Evolutionary conservation across 495 filamentous ascomycete species (phyloP), one percentile per base, ranked within the genome.

Genomic region (Annulohypoxylon maeteangense): DNA sequence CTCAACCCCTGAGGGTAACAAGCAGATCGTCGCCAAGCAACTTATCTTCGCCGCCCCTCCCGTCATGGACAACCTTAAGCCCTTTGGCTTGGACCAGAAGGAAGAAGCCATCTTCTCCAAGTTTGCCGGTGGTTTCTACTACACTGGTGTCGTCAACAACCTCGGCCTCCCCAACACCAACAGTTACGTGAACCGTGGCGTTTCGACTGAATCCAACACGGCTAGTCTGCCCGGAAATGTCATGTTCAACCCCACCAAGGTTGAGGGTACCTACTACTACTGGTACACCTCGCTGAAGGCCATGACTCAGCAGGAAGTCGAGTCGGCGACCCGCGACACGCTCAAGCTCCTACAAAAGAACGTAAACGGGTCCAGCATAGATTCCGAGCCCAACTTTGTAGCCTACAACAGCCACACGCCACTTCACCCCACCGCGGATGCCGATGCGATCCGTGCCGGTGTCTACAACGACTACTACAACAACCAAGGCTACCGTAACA

Each of bases 391-490:
- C 7, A 0, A 23, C 7, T 67, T 72, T 36, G 70, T 78, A 0
- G 76, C 69, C 5, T 82, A 79, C 29, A 62, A 75, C 22, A 70
- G 65, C 10, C 80, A 82, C 55, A 73, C 75, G 0, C 76, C 82
- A 3, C 77, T 81, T 62, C 71, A 78, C 48, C 72, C 75, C 4
- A 70, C 71, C 5, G 76, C 78, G 0, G 62, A 76, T 10, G 70
- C 78, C 3, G 77, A 75, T 11, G 81, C 65, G 4, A 65, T 68
- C 56, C 65, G 65, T 1, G 53, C 32, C 2, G 86, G 86, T 1
- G 87, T 88, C 42, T 89, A 89, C 55, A 64, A 77, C 27, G 65
- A 82, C n/a, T 50, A 86, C 32, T 78, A 84, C 68, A 75, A 42
- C 10, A 61, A 89, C 61, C 86, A 89, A 70, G 86, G 86, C 2